These are phyloP conservation scores for Russula dissimulans DNA, from an alignment of 768 basidiomycete species.

Conservation along the genomic window DNA sequence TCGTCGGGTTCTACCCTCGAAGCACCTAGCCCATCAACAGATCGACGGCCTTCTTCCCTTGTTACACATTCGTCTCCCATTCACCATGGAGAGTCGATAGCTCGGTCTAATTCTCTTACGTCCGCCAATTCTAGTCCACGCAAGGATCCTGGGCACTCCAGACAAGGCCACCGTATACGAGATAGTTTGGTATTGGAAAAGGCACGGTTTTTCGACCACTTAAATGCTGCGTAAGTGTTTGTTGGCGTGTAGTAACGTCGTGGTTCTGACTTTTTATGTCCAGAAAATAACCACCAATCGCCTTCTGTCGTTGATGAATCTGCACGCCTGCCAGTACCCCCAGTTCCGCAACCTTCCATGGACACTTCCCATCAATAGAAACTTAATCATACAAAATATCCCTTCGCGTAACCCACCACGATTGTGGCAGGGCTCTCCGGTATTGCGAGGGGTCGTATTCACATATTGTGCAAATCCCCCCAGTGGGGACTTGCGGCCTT, in stretches of 20 bases:
- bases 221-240: slow-evolving; percentile 27
- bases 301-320: slow-evolving; percentile 4
- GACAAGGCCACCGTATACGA: slow-evolving; percentile 7
- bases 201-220: slow-evolving; percentile 9
- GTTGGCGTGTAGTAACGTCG: slow-evolving; percentile 25
- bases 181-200: slow-evolving; percentile 22
- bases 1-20: neutral
- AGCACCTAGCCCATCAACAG: neutral
- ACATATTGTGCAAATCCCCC: neutral
- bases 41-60: neutral
- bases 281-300: slow-evolving; percentile 6
- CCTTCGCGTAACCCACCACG: slow-evolving; percentile 18
- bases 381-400: slow-evolving; percentile 27
- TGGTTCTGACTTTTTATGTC: slow-evolving; percentile 17
- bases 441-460: neutral
- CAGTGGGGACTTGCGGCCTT: neutral
- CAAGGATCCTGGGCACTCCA: neutral
- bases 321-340: slow-evolving; percentile 28
- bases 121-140: neutral
- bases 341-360: slow-evolving; percentile 24
- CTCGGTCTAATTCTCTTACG: neutral
- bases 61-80: neutral
- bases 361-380: slow-evolving; percentile 18
- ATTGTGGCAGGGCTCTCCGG: neutral
- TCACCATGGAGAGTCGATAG: neutral